Conservation (phyloP, 495 filamentous ascomycete species). For the Penicillium pulvis region DNA sequence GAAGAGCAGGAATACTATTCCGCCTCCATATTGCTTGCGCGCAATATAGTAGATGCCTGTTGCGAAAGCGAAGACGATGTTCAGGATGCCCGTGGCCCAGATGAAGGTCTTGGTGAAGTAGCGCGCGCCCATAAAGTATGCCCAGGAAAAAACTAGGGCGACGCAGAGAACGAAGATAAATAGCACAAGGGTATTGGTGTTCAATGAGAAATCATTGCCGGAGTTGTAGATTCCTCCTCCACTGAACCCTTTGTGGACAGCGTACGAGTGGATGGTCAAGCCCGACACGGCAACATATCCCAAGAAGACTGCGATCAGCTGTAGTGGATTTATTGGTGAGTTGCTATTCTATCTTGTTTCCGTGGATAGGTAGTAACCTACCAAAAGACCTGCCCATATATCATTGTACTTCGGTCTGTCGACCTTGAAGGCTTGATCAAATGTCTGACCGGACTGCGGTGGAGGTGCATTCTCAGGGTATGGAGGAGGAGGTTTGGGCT, state of each 20-base stretch:
- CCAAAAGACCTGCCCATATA: conserved; percentile 79
- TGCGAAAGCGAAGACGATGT: conserved; percentile 66
- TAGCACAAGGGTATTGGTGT: conserved; percentile 83
- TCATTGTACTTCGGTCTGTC: conserved; percentile 87
- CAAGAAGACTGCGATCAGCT: conserved; percentile 71
- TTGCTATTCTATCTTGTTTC: not conserved
- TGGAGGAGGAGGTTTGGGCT: conserved; percentile 33
- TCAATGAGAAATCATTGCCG: conserved; percentile 62
- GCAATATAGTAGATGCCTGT: conserved; percentile 70
- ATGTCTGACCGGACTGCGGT: conserved; percentile 38
- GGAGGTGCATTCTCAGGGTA: conserved; percentile 34
- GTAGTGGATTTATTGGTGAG: conserved; percentile 14
- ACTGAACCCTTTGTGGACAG: conserved; percentile 63
- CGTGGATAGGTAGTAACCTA: conserved; percentile 31
- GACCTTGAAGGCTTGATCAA: conserved; percentile 78
- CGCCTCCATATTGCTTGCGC: conserved; percentile 73
- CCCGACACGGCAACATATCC: conserved; percentile 80
- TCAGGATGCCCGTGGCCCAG: conserved; percentile 76
- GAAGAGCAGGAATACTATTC: conserved; percentile 83
- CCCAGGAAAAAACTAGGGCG: conserved; percentile 72
- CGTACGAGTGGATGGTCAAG: conserved; percentile 75
- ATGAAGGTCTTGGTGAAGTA: conserved; percentile 88
- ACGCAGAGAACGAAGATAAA: conserved; percentile 75
- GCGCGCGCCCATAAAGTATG: conserved; percentile 75
- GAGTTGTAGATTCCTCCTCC: conserved; percentile 75